phyloP scores from a whole-genome alignment of 805 yeast species.

The Saccharomycopsis sp. region DNA sequence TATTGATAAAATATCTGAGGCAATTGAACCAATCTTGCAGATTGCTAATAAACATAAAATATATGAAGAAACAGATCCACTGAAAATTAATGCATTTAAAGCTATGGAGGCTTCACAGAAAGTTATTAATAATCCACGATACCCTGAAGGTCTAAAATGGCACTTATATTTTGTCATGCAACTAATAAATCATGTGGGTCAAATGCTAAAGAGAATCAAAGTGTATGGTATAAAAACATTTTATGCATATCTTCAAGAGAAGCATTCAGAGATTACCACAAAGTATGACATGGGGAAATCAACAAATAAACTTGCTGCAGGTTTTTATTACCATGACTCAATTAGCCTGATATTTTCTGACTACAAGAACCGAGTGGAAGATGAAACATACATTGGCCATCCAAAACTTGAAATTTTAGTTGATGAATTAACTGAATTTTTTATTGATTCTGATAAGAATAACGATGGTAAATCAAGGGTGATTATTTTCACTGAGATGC shows the following conservation, averaged over 20 bases:
- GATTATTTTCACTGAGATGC: constrained; percentile 79
- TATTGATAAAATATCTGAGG: constrained; percentile 49
- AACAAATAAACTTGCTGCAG: constrained; percentile 54
- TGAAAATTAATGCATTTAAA: constrained; percentile 58
- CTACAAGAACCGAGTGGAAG: constrained; percentile 38
- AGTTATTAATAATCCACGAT: constrained; percentile 42
- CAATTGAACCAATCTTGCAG: constrained; percentile 58
- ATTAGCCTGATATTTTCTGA: constrained; percentile 38
- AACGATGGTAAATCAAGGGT: constrained; percentile 50
- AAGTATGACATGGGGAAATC: constrained; percentile 56
- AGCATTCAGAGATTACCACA: constrained; percentile 48
- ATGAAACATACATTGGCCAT: constrained; percentile 31
- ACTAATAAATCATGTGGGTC: constrained; percentile 65
- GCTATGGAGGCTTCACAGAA: constrained; percentile 64
- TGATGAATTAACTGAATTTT: constrained; percentile 52
- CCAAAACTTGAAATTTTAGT: constrained; percentile 60
- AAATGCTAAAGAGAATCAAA: constrained; percentile 57
- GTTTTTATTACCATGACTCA: constrained; percentile 48
- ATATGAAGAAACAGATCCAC: constrained; percentile 60
- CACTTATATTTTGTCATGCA: constrained; percentile 55
- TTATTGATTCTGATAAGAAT: constrained; percentile 32
- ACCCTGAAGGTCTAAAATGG: constrained; percentile 73
- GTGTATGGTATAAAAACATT: constrained; percentile 82
- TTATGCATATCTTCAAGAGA: constrained; percentile 55
- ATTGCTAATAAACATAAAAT: constrained; percentile 59